Base-by-base conservation (phyloP, 805 yeast species). In the Candida caryicola region DNA sequence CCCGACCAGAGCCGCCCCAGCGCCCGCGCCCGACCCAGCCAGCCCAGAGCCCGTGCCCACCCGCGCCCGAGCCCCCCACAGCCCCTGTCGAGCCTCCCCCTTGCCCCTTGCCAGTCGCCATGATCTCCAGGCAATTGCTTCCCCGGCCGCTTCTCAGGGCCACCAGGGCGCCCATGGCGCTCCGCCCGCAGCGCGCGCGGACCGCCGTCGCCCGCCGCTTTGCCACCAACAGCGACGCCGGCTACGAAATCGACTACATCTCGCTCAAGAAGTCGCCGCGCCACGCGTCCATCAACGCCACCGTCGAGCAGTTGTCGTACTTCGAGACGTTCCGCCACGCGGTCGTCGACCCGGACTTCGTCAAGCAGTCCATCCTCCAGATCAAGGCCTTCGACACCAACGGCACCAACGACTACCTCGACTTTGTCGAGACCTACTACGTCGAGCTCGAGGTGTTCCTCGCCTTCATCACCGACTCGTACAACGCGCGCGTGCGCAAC, bases 401-500 rank as follows among this genome's bases (percentile, higher is more conserved):
- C 15, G 23, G 31, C 17, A 17, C 25, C 29, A 17, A 26, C 38
- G 15, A 13, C 10, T 43, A 44, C 41, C 31, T 33, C 35, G 46
- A 43, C 14, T 60, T 59, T 36, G 49, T 52, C 13, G 40, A 39
- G 12, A 41, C 41, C 18, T 56, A 57, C 37, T 34, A 37, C 12
- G 31, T 18, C 14, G 62, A 59, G 39, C 35, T 60, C 27, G 27
- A 42, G 10, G 47, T 33, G 16, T 51, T 60, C 33, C 44, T 51
- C 21, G 33, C 41, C 14, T 60, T 59, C 35, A 42, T 59, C 31
- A 15, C 23, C 6, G 34, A 40, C 7, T 54, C 58, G 4, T 59
- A 55, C 37, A 49, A 42, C 18, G 23, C 47, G 29, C 55, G 57
- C 34, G 44, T 59, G 41, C 39, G 39, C 4, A 34, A 40, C 17